Evolutionary conservation across 78 protist genomes (phyloP).

Genomic region (Emiliania huxleyi): DNA sequence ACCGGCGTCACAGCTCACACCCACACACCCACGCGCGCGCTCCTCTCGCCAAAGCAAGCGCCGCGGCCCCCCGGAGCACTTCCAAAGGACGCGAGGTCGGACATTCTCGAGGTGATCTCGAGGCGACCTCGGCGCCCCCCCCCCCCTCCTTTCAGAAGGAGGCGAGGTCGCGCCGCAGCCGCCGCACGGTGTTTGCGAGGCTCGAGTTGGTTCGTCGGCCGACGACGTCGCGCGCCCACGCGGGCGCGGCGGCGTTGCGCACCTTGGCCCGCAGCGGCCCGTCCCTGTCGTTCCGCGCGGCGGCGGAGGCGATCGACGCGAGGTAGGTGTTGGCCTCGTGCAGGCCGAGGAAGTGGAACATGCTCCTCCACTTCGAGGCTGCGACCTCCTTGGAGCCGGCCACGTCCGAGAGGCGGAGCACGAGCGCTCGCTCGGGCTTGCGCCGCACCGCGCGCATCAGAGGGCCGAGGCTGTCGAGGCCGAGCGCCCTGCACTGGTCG

Average conservation of each 20-base stretch:
- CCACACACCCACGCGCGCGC: too few relatives aligned
- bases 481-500: background rate
- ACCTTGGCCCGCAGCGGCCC: background rate
- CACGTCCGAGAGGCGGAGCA: background rate
- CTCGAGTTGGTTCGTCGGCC: background rate
- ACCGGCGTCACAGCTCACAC: too few relatives aligned
- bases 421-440: background rate
- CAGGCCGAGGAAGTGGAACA: background rate
- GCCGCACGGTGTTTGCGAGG: background rate
- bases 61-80: too few relatives aligned
- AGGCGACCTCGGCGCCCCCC: too few relatives aligned
- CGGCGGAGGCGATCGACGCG: background rate
- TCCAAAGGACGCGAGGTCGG: too few relatives aligned
- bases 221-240: background rate
- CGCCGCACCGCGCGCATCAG: background rate
- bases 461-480: background rate
- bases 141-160: too few relatives aligned
- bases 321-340: background rate
- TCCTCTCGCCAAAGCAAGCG: too few relatives aligned
- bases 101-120: too few relatives aligned
- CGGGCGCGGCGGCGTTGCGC: background rate
- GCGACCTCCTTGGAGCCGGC: background rate
- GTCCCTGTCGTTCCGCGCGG: background rate
- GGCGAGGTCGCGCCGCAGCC: background rate
- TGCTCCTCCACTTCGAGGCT: background rate